Evolutionary conservation across 805 yeast species (phyloP), one percentile per base, ranked within the genome.

Genomic region (Saturnispora diversa): DNA sequence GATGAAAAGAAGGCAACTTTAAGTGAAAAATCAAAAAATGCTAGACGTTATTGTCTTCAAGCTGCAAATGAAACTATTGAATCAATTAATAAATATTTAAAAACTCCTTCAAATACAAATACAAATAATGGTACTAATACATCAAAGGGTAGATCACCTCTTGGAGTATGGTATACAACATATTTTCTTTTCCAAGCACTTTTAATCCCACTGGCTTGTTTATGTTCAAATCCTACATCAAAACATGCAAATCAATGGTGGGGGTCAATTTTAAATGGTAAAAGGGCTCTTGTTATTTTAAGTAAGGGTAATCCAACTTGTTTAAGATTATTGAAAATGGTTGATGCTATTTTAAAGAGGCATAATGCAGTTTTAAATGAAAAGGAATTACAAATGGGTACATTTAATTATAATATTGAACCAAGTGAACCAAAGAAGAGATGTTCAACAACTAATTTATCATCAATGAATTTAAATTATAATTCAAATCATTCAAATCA

Each of bases 141-240:
- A n/a, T n/a, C n/a, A n/a, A n/a, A n/a, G n/a, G n/a, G n/a, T n/a
- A n/a, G n/a, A 29, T 65, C 74, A n/a, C 67, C 70, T 20, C 61
- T 75, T 23, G 65, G 74, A 11, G 69, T 74, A 21, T 78, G 84
- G 84, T 74, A 77, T 56, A 73, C 80, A 4, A 72, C 77, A 0
- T 78, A 74, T 51, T 79, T 74, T 54, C 47, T 76, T 11, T 76
- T 77, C 58, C 83, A 78, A 53, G 82, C 84, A 2, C 69, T 73
- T 4, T 57, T 78, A 42, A 72, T 78, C 36, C 77, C 80, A 7
- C 66, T 76, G 39, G 70, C 73, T 8, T 72, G 76, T 48, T 53
- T 70, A 13, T 68, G 75, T 44, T 65, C 76, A 8, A 77, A 74
- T 40, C 70, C 75, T 5, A 50, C 51, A 5, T 68, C 75, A 11